Evolutionary conservation across 805 yeast species (phyloP).

Genomic region (Candida khao-thaluensis): DNA sequence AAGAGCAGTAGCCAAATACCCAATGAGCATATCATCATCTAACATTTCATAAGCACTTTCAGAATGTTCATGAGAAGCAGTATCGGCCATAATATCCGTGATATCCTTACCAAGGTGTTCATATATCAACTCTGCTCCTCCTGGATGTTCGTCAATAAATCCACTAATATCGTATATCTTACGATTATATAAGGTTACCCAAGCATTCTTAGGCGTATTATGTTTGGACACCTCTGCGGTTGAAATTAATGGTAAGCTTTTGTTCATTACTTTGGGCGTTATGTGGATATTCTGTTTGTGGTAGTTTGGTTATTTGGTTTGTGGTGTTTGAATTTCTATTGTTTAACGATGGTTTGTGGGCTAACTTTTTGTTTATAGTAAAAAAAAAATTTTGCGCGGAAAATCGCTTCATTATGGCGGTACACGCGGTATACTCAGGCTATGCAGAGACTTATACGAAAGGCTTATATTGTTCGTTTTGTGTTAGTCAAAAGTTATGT

Average conservation of each 20-base stretch:
- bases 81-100: slow-evolving; percentile 76
- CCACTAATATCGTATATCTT: slow-evolving; percentile 82
- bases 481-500: no score
- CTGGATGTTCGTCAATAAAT: slow-evolving; percentile 73
- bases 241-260: slow-evolving; percentile 60
- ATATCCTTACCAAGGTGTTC: slow-evolving; percentile 61
- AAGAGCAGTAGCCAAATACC: slow-evolving; percentile 75
- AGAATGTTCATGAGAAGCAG: slow-evolving; percentile 71
- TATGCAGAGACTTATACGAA: no score
- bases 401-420: background rate
- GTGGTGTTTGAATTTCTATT: no score
- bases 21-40: slow-evolving; percentile 76
- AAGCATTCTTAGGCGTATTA: slow-evolving; percentile 54
- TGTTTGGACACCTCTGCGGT: slow-evolving; percentile 53
- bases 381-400: slow-evolving; percentile 2
- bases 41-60: slow-evolving; percentile 84
- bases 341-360: background rate
- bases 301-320: no score
- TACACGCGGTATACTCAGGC: no score
- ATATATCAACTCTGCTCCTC: slow-evolving; percentile 56
- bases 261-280: no score
- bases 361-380: background rate
- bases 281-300: no score
- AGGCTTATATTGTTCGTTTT: no score
- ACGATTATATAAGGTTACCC: slow-evolving; percentile 79